A percentile compares a stretch with the other conserved stretches of the same genome.
Conservation (phyloP, 768 basidiomycete species). For the Myochromella boudieri region DNA sequence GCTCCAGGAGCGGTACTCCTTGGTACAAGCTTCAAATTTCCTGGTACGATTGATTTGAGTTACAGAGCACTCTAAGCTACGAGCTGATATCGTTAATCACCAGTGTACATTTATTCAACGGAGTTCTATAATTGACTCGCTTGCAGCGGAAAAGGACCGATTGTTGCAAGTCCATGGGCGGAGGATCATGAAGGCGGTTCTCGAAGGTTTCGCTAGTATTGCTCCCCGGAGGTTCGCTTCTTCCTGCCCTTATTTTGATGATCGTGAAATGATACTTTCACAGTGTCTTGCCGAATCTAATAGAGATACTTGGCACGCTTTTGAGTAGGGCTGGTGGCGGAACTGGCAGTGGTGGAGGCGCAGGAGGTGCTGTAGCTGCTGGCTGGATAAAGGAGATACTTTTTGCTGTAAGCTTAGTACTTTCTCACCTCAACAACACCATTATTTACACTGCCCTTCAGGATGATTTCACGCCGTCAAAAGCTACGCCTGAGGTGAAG, state of each 20-base stretch:
- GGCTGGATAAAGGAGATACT: constrained; percentile 77
- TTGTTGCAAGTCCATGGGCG: constrained; percentile 57
- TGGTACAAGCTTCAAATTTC: constrained; percentile 81
- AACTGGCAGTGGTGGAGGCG: constrained; percentile 21
- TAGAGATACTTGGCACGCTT: constrained; percentile 75
- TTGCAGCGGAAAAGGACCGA: constrained; percentile 45
- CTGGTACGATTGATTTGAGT: constrained; percentile 48
- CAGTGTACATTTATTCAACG: constrained; percentile 69
- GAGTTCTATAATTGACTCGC: constrained; percentile 61
- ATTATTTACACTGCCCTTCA: constrained; percentile 23
- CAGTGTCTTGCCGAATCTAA: constrained; percentile 79
- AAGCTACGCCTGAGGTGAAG: constrained; percentile 75
- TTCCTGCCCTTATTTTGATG: neutral
- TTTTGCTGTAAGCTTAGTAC: constrained; percentile 47
- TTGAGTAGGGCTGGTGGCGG: constrained; percentile 45
- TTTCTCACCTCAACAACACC: no score
- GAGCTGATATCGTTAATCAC: constrained; percentile 1
- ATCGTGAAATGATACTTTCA: neutral
- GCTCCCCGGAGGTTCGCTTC: constrained; percentile 57
- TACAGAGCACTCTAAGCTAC: neutral
- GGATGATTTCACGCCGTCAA: constrained; percentile 74
- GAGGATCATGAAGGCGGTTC: constrained; percentile 66
- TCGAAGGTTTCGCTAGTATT: constrained; percentile 80
- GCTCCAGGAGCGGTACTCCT: constrained; percentile 76
- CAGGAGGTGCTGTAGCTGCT: constrained; percentile 32